Evolutionary conservation across 2,329 filamentous ascomycete species (phyloP), one percentile per base, ranked within the genome.

Genomic region (Diaporthe destruens): DNA sequence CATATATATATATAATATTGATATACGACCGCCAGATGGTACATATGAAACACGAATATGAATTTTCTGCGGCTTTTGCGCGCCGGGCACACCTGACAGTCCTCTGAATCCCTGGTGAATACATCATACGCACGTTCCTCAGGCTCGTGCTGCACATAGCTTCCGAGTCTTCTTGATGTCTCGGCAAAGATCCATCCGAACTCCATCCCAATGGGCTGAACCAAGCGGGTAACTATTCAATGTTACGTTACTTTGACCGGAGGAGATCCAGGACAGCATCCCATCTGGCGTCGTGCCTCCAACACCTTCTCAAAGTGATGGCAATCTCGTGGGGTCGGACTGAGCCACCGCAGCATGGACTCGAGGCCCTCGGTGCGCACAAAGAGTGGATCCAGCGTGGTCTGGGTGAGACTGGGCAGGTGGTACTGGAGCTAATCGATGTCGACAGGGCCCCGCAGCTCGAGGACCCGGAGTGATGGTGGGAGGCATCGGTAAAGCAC

Each of bases 281-380:
- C 59, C 59, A 65, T 6, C 6, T 18, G 42, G 32, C 29, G 0
- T 11, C 2, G 0, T 1, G 1, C 9, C 34, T 1, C 0, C 0
- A 0, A n/a, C 59, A 65, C 0, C 1, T 0, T 0, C 0, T 2
- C 29, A 65, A 14, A 12, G 2, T 11, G 44, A 65, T 51, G 29
- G 0, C 20, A 11, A 34, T 42, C 6, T 12, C 23, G 7, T 51
- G 59, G 3, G 11, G 59, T 29, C 36, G 12, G 25, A n/a, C n/a
- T n/a, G n/a, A 51, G 32, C 6, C 20, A 20, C 7, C 18, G 2
- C 44, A 65, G 44, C 12, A 65, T 20, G 18, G 1, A 7, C 2
- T 12, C 11, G 6, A 65, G 44, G 3, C 29, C 18, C 20, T 32
- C 7, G 44, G 20, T 1, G 8, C 14, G 11, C 6, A 16, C 34